Evolutionary conservation across 495 filamentous ascomycete genomes (phyloP).

Genomic region (Neurospora sp.): DNA sequence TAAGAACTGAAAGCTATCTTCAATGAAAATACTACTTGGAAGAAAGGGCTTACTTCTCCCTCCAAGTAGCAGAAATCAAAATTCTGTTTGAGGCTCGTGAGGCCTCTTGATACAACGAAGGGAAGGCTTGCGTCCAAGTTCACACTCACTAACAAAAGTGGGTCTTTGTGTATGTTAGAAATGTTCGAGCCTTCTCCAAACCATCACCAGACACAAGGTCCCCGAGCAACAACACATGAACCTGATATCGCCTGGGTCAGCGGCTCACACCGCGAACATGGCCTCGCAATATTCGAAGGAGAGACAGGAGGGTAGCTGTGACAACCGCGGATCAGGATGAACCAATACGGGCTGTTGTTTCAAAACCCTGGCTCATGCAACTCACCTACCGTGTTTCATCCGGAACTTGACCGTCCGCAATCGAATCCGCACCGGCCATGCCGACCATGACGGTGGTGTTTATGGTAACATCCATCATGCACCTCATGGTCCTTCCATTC

Average conservation of each 20-base stretch:
- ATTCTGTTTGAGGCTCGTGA: background rate
- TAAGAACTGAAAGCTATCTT: background rate
- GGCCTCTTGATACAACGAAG: background rate
- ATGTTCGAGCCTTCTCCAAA: background rate
- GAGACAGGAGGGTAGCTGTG: background rate
- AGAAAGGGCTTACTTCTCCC: background rate
- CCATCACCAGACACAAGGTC: background rate
- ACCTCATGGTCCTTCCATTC: background rate
- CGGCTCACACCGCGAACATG: background rate
- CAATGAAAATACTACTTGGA: too few species aligned
- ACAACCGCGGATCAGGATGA: background rate
- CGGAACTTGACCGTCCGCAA: conserved; percentile 12
- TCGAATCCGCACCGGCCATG: background rate
- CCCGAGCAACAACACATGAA: background rate
- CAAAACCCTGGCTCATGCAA: background rate
- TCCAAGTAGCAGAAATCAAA: background rate
- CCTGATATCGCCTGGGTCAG: background rate
- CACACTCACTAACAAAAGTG: background rate
- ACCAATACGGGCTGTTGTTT: background rate
- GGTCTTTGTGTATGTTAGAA: background rate
- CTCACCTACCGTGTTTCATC: conserved; percentile 4
- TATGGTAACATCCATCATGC: background rate
- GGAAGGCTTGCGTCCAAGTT: background rate
- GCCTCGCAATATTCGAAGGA: background rate
- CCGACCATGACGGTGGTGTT: background rate